Evolutionary conservation across 805 yeast species (phyloP), one percentile per base, ranked within the genome.

Genomic region (Candida chauliodis): DNA sequence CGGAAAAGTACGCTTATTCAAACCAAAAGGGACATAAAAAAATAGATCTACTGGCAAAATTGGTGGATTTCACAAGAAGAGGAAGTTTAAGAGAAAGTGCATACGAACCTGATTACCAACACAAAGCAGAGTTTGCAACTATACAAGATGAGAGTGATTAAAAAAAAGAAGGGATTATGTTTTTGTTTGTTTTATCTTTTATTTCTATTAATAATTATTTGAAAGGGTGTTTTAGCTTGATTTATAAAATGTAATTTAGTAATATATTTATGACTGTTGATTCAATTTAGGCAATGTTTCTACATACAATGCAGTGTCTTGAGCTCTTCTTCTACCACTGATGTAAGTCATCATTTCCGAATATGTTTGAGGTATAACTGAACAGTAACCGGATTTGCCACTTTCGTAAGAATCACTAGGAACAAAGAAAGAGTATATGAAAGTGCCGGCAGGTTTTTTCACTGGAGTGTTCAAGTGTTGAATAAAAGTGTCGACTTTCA

Each of bases 271-370:
- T 32, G 14, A 32, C 26, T 21, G 23, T 24, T 27, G 8, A 3
- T 31, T 14, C 15, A 41, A 29, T 22, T 41, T 47, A 27, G 63
- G 66, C 38, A 67, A 58, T 8, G 63, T 56, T 21, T 53, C 62
- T 8, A 68, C 86, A 56, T 78, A 84, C 34, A 71, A 66, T 20
- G 93, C 90, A 15, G 95, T 86, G 36, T 82, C 95, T 40, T 71
- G 72, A 3, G 95, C 95, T 61, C 95, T 79, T 68, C 97, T 82
- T 63, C 95, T 79, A 19, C 95, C 97, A 53, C 84, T 90, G 13
- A 90, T 74, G 55, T 84, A 90, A 49, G 79, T 84, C 80, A 90
- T 88, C 95, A 89, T 90, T 60, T 90, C 97, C 19, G 81, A 75
- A 55, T 90, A 90, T 1, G 95, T 78, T 56, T 84, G 84, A 3